Conservation (phyloP, 257 asterid genomes). For the Solanum megistacrolobum region DNA sequence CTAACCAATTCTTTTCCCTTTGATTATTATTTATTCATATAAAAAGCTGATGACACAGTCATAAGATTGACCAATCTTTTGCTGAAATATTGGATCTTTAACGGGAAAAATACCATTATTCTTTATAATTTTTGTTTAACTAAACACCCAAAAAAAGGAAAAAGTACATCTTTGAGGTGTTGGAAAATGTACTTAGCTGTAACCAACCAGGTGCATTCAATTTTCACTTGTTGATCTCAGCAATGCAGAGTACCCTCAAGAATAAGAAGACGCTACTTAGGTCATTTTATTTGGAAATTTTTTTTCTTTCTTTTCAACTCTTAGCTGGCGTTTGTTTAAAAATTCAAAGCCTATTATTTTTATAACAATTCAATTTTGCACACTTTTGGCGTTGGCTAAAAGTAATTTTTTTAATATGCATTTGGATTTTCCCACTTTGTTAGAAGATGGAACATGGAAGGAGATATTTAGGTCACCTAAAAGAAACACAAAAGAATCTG, state of each 20-base stretch:
- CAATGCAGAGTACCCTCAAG: background rate
- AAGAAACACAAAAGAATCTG: background rate
- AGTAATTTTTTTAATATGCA: background rate
- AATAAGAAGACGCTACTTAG: background rate
- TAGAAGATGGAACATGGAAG: too few species aligned
- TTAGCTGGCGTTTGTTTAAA: background rate
- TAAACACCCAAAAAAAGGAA: background rate
- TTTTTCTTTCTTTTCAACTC: background rate
- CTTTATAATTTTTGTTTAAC: background rate
- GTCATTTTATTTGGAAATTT: background rate
- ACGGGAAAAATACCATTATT: background rate
- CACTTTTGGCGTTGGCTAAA: background rate
- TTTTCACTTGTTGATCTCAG: background rate
- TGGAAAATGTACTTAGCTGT: background rate
- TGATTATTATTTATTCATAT: background rate
- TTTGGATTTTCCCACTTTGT: background rate
- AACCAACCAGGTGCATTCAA: background rate
- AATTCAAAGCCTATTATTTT: background rate
- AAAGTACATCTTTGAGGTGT: background rate
- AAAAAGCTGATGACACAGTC: background rate
- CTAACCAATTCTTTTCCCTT: background rate
- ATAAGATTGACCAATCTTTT: background rate
- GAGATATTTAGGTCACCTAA: background rate
- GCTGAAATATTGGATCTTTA: background rate
- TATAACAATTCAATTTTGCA: background rate